Percentiles rank a stretch among this genome's conserved stretches.
These are phyloP conservation scores for Linnemannia exigua DNA, from an alignment of 192 early-diverging fungal species.

Conservation along the genomic window DNA sequence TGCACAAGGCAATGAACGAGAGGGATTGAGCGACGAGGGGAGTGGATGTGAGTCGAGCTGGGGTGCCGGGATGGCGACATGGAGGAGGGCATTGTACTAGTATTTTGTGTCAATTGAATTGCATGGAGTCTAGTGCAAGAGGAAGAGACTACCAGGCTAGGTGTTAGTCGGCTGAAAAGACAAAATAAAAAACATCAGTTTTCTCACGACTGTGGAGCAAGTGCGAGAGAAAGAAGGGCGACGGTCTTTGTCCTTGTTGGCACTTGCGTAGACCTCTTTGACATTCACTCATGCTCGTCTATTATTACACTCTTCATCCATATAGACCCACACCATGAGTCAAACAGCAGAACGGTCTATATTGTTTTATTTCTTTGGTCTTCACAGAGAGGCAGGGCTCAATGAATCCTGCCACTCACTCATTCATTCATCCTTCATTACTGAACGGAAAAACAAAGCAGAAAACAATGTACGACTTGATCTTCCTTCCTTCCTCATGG, in stretches of 20 bases:
- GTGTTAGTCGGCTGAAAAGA: background rate
- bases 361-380: background rate
- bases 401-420: no score
- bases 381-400: background rate
- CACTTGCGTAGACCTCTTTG: background rate
- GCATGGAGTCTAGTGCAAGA: background rate
- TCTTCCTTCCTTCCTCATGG: no score
- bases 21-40: background rate
- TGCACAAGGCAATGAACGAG: background rate
- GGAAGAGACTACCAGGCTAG: background rate
- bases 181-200: background rate
- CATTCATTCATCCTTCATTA: background rate
- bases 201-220: background rate
- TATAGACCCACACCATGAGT: background rate
- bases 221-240: background rate
- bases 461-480: background rate
- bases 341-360: background rate
- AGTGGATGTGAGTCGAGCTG: background rate
- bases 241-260: background rate
- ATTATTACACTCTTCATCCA: background rate
- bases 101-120: background rate
- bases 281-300: background rate
- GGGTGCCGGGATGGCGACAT: slow-evolving; percentile 1
- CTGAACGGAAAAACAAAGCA: background rate
- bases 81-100: background rate